These are phyloP conservation scores for Amaranthus cruentus DNA, from an alignment of 148 eudicot species.

Conservation along the genomic window DNA sequence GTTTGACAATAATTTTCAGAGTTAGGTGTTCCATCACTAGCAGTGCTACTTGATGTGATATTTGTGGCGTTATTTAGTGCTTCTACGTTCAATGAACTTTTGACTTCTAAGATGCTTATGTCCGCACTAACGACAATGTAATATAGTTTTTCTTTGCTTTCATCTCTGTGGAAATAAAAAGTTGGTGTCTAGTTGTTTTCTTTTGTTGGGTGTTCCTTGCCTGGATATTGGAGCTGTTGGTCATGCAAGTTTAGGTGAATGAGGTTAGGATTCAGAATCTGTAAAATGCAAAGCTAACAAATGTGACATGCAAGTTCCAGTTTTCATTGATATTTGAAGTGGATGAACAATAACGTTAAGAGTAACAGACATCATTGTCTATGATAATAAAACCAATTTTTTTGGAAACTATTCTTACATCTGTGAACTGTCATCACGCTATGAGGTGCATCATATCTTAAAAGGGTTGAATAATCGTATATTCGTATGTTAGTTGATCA, in stretches of 20 bases:
- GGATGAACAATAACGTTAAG: background rate
- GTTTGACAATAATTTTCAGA: conserved; percentile 3
- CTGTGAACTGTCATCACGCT: background rate
- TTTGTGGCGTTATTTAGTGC: conserved; percentile 8
- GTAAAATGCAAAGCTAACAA: background rate
- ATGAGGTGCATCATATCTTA: too few species aligned
- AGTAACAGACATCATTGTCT: background rate
- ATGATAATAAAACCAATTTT: background rate
- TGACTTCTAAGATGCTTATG: conserved; percentile 23
- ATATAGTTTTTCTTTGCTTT: conserved; percentile 1
- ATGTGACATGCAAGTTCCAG: conserved; percentile 4
- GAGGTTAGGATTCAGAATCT: background rate
- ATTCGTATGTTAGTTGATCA: too few species aligned
- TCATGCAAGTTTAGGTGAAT: conserved; percentile 8
- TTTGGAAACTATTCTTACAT: background rate
- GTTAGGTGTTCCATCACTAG: conserved; percentile 16
- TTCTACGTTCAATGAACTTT: conserved; percentile 16
- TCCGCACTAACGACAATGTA: conserved; percentile 12
- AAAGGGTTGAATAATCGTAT: too few species aligned
- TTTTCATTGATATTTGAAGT: background rate
- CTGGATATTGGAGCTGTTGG: conserved; percentile 9
- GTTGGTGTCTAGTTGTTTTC: conserved; percentile 14
- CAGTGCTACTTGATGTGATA: conserved; percentile 12
- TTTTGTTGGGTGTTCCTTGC: background rate
- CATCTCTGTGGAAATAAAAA: conserved; percentile 9